Evolutionary conservation across 177 flowering plant species (phyloP), one percentile per base, ranked within the genome.

Genomic region (Vitis hybrid): DNA sequence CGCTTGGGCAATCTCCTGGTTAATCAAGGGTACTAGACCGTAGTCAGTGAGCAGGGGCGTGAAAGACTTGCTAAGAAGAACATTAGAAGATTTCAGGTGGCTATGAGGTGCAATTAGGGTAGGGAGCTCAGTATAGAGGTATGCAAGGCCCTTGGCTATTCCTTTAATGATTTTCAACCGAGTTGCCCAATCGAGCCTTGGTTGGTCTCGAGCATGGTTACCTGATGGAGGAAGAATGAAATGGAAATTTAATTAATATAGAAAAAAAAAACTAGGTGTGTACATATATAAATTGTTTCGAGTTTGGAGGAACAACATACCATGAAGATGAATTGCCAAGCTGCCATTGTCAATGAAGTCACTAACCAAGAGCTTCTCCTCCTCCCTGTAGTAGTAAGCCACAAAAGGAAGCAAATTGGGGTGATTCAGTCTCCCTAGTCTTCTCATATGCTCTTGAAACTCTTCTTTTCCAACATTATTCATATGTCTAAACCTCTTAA

Each of bases 371-470:
- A 95, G 93, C 80, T 94, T 92, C 76, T 94, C 98, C 63, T 92
- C 98, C 62, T 82, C 88, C 65, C 87, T 81, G 57, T 89, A 93
- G 68, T 89, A 95, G 70, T 76, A 95, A 24, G 97, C 96, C 65
- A 88, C 86, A 56, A 91, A 68, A 30, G 97, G 87, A 30, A 89
- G 86, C 75, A 91, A 64, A 50, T 95, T 93, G 6, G 83, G 84
- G 72, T 95, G 93, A 1, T 50, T 70, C 62, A 93, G 74, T 73
- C 83, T 84, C 9, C 99, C 98, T 2, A 95, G 55, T 78, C 89
- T 86, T 67, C 85, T 89, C 99, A 93, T 93, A 63, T 95, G 96
- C 68, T 93, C 96, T 65, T 88, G 87, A 70, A 95, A 93, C 63
- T 90, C 98, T 52, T 89, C 92, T 72, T 68, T 87, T 1, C 87